Base-by-base conservation (phyloP, 23 red algal species). In the Gracilariopsis chorda region DNA sequence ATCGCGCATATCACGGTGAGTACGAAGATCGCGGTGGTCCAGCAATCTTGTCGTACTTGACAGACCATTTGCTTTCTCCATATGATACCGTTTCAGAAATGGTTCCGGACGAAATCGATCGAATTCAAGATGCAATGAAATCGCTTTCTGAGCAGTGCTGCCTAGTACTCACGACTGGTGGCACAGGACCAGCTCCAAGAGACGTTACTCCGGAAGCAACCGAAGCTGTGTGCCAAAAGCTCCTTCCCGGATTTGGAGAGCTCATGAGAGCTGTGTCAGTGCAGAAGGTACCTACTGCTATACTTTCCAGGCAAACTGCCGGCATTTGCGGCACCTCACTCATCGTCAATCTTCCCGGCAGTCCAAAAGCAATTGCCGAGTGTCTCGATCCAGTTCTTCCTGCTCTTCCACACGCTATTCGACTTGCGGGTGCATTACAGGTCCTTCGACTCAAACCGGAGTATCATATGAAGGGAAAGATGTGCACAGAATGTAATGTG, bases 131-230 rank as follows among this genome's bases (percentile, higher is more conserved):
- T 16, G 80, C 80, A 20, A 82, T 96, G 42, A 78, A 73, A 47
- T 53, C 48, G 36, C 37, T 92, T 13, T 60, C 84, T 28, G 27
- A 57, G 21, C 48, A 73, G 0, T 92, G 87, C 51, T 90, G 59
- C 30, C 82, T 96, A 3, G 84, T 96, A 5, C 62, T 96, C 4
- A 96, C 94, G 32, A 96, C 94, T 21, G 94, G 94, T 11, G 94
- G 94, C 7, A 96, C 94, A 29, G 94, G 94, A 1, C 94, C 94
- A 23, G 84, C 87, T 1, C 88, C 78, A 30, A 72, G 94, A 73
- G 94, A 96, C 47, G 82, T 92, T 45, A 93, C 94, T 34, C 94
- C 94, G 7, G 94, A 96, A 48, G 94, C 94, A 20, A 96, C 94
- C n/a, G 80, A 73, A 51, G 88, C 84, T 42, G 94, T 92, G 70